Conservation (phyloP, 2,329 filamentous ascomycete genomes). For the Fusarium euwallaceae region DNA sequence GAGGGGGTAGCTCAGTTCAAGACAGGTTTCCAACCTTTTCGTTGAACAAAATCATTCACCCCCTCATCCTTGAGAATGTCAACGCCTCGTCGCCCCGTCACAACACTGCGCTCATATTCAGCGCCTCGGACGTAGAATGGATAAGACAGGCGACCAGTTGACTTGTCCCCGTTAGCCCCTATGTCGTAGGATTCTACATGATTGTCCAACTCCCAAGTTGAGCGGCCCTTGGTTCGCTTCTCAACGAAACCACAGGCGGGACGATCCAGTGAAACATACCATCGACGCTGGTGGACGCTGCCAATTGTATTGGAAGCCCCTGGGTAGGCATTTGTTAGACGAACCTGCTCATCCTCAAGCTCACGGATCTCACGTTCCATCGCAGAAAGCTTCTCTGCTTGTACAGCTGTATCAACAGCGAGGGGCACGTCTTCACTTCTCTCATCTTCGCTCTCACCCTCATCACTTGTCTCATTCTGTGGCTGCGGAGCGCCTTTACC, state of each 20-base stretch:
- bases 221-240: slow-evolving; percentile 42
- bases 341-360: slow-evolving; percentile 66
- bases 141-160: slow-evolving; percentile 56
- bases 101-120: slow-evolving; percentile 73
- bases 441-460: slow-evolving; percentile 29
- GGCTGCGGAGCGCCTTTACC: neutral
- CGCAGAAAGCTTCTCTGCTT: slow-evolving; percentile 45
- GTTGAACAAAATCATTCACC: slow-evolving; percentile 66
- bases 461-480: slow-evolving; percentile 45
- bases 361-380: slow-evolving; percentile 59
- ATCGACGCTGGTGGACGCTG: slow-evolving; percentile 75
- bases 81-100: slow-evolving; percentile 71
- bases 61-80: slow-evolving; percentile 74
- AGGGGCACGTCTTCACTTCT: slow-evolving; percentile 37
- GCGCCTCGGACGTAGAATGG: slow-evolving; percentile 73
- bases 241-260: slow-evolving; percentile 68
- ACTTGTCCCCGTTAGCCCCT: neutral
- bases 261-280: slow-evolving; percentile 75
- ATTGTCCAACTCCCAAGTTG: slow-evolving; percentile 22
- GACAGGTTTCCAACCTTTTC: slow-evolving; percentile 71
- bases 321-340: slow-evolving; percentile 73
- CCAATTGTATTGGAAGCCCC: slow-evolving; percentile 75
- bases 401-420: slow-evolving; percentile 24
- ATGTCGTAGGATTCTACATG: neutral
- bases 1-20: slow-evolving; percentile 49